A percentile compares a stretch with the other conserved stretches of the same genome.
These are phyloP conservation scores for Rutidosis leptorrhynchoides DNA, from an alignment of 129 eudicot species.

Conservation along the genomic window DNA sequence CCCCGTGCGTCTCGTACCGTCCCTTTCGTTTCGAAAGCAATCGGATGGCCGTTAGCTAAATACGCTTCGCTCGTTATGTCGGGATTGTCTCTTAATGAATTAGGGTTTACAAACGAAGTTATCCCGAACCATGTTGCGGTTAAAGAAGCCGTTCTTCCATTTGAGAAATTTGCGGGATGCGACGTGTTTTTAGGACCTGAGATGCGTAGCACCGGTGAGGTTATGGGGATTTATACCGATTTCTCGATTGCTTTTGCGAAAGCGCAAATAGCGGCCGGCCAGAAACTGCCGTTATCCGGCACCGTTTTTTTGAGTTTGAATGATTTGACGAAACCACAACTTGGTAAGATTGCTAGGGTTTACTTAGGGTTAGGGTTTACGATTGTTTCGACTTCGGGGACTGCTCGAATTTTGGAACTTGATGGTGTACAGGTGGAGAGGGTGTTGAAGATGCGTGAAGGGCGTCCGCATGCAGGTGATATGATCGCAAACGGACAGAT, in stretches of 20 bases:
- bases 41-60: constrained; percentile 90
- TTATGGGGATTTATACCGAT: constrained; percentile 68
- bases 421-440: constrained; percentile 71
- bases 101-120: constrained; percentile 59
- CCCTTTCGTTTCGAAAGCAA: constrained; percentile 92
- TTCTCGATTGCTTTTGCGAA: constrained; percentile 76
- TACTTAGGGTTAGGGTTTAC: constrained; percentile 56
- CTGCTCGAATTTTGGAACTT: constrained; percentile 64
- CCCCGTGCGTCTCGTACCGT: constrained; percentile 97
- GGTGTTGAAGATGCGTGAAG: constrained; percentile 88
- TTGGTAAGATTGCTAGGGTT: constrained; percentile 59
- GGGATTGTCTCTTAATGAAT: constrained; percentile 67
- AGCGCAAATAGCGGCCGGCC: constrained; percentile 88
- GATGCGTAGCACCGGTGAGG: constrained; percentile 96
- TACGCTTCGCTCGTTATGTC: constrained; percentile 91
- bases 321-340: constrained; percentile 76
- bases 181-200: constrained; percentile 91
- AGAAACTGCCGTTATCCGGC: constrained; percentile 74
- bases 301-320: constrained; percentile 75
- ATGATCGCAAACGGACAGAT: constrained; percentile 85
- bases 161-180: constrained; percentile 84
- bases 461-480: constrained; percentile 86
- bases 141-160: constrained; percentile 88
- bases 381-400: constrained; percentile 76
- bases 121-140: constrained; percentile 76